Conservation (phyloP, 331 rosid genomes). For the Erythrophleum ivorense region DNA sequence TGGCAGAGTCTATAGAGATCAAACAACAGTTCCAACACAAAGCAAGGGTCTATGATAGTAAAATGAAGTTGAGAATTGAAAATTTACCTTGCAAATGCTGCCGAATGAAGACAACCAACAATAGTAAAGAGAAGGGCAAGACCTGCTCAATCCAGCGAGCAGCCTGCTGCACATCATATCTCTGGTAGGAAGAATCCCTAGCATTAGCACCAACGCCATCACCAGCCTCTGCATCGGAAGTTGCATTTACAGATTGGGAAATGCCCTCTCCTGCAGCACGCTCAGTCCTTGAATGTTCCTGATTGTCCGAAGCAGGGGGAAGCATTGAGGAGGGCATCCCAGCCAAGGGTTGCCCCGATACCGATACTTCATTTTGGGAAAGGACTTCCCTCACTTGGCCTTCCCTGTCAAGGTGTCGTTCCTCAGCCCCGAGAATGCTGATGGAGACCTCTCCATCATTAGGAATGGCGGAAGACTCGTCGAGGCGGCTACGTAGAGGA, state of each 20-base stretch:
- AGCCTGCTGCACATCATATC: conserved; percentile 97
- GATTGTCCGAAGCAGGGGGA: conserved; percentile 34
- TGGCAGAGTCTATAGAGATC: background rate
- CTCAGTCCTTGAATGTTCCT: conserved; percentile 47
- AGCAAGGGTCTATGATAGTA: background rate
- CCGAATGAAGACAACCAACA: conserved; percentile 94
- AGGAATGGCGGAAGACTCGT: conserved; percentile 37
- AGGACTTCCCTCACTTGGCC: conserved; percentile 56
- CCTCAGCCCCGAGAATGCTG: conserved; percentile 79
- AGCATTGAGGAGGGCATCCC: conserved; percentile 35
- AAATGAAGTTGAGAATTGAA: conserved; percentile 1
- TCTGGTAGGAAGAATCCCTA: conserved; percentile 94
- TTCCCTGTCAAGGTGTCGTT: conserved; percentile 64
- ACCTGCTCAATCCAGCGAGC: conserved; percentile 97
- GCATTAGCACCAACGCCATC: conserved; percentile 65
- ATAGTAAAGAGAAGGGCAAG: conserved; percentile 88
- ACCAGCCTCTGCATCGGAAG: conserved; percentile 51
- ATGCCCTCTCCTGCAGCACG: conserved; percentile 56
- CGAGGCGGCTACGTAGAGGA: conserved; percentile 48
- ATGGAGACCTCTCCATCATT: conserved; percentile 87
- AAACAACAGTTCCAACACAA: background rate
- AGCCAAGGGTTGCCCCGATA: conserved; percentile 33
- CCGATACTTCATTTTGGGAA: conserved; percentile 45
- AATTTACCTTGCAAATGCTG: conserved; percentile 93
- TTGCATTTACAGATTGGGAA: conserved; percentile 46